These are phyloP conservation scores for Diaporthe aspalathi DNA, from an alignment of 2,329 filamentous ascomycete genomes.

Conservation along the genomic window DNA sequence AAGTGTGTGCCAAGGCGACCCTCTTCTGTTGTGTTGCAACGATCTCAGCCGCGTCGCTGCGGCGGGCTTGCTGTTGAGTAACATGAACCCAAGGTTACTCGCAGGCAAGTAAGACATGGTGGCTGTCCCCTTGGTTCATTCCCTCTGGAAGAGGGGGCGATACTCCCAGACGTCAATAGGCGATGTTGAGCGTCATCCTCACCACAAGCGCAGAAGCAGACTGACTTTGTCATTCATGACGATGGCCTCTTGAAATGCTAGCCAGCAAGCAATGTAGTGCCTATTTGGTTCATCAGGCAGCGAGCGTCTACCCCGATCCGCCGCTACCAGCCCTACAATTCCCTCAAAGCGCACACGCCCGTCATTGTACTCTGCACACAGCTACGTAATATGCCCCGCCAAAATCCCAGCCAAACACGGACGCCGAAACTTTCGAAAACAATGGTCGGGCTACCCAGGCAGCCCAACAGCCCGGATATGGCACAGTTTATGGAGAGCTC, in stretches of 20 bases:
- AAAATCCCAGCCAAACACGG: neutral
- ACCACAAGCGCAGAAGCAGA: neutral
- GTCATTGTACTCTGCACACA: neutral
- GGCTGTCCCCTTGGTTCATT: neutral
- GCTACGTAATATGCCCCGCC: neutral
- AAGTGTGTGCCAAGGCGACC: too few species aligned
- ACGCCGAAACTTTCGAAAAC: conserved; percentile 7
- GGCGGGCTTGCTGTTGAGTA: too few species aligned
- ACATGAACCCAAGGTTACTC: too few species aligned
- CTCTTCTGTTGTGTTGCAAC: too few species aligned
- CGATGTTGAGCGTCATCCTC: neutral
- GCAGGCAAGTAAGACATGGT: neutral
- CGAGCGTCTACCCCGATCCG: neutral
- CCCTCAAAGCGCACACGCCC: neutral
- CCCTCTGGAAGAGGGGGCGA: neutral
- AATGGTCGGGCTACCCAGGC: neutral
- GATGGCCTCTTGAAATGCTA: conserved; percentile 3
- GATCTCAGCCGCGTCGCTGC: neutral
- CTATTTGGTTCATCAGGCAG: neutral
- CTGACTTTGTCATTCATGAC: neutral
- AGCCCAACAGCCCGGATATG: neutral
- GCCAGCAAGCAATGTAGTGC: conserved; percentile 23
- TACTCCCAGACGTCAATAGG: neutral
- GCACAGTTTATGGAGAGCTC: neutral
- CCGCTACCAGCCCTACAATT: neutral